Conservation (phyloP, 257 asterid species). For the Phtheirospermum japonicum region DNA sequence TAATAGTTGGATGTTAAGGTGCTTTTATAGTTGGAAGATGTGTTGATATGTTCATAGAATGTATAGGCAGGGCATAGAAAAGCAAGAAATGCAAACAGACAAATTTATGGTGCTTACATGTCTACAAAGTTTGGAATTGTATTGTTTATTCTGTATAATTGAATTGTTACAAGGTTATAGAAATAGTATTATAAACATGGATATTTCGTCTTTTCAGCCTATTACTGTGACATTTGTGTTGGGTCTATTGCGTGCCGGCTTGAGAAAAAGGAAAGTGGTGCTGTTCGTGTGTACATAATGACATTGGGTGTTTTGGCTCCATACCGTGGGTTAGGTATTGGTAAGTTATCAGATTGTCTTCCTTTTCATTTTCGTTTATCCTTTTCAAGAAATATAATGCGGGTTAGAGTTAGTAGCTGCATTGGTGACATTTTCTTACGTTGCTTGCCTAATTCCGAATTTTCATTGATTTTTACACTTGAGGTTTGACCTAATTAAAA, state of each 20-base stretch:
- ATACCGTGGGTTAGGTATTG: conserved; percentile 55
- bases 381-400: conserved; percentile 4
- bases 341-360: conserved; percentile 30
- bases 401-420: neutral
- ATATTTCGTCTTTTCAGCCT: conserved; percentile 52
- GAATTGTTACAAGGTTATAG: conserved; percentile 5
- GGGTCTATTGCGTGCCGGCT: conserved; percentile 95
- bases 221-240: conserved; percentile 87
- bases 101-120: neutral
- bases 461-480: no score
- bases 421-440: neutral
- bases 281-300: conserved; percentile 79
- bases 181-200: neutral
- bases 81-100: neutral
- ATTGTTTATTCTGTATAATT: no score
- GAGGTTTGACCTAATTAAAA: neutral
- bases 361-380: conserved; percentile 5
- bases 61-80: conserved; percentile 1
- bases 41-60: neutral
- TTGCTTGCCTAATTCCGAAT: neutral
- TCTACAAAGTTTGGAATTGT: neutral
- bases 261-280: conserved; percentile 90
- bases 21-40: neutral
- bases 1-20: neutral
- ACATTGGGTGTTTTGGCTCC: conserved; percentile 70